Evolutionary conservation across 2,329 filamentous ascomycete genomes (phyloP).

Genomic region (Fusarium temperatum): DNA sequence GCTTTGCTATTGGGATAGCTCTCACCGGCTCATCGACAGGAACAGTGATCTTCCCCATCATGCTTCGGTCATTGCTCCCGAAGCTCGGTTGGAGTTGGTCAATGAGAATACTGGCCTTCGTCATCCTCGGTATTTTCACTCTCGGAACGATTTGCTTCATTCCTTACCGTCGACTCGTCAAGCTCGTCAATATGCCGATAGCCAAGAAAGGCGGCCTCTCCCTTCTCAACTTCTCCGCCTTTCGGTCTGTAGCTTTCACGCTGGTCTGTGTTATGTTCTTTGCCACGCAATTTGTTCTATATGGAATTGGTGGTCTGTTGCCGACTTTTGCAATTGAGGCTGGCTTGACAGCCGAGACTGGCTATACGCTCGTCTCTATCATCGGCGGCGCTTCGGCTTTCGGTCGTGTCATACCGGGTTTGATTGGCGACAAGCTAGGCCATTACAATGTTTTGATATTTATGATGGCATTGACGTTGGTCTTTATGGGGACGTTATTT

Average conservation of each 20-base stretch:
- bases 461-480: background rate
- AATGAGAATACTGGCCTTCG: background rate
- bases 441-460: constrained; percentile 8
- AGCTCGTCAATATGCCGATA: background rate
- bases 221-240: constrained; percentile 9
- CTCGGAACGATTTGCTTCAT: background rate
- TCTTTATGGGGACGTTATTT: constrained; percentile 6
- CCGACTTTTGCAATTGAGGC: constrained; percentile 4
- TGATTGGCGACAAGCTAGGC: background rate
- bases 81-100: constrained; percentile 10
- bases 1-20: constrained; percentile 3
- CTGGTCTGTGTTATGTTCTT: constrained; percentile 7
- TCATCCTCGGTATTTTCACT: background rate
- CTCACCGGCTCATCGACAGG: background rate
- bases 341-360: background rate
- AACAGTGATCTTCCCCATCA: constrained; percentile 9
- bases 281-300: background rate
- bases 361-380: background rate
- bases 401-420: background rate
- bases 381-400: constrained; percentile 3
- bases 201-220: background rate
- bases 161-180: background rate
- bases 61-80: background rate
- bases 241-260: background rate
- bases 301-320: constrained; percentile 1